A percentile compares a stretch with the other conserved stretches of the same genome.
phyloP scores from a whole-genome alignment of 495 filamentous ascomycete species.

The Penicillium samsonianum region DNA sequence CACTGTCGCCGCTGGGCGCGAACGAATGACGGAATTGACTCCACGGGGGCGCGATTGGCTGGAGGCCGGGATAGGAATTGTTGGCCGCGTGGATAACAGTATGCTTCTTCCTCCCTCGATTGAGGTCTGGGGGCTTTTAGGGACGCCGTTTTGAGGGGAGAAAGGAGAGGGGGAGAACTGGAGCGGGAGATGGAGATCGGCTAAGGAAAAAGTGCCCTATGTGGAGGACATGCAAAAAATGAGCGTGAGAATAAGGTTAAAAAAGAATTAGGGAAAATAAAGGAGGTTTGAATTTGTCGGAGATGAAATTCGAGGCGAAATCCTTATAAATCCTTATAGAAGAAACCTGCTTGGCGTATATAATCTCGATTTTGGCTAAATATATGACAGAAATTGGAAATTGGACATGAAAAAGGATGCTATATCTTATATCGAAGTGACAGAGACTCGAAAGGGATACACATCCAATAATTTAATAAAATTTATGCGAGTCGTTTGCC shows the following conservation, averaged over 20 bases:
- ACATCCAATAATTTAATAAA: neutral
- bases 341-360: conserved; percentile 12
- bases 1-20: conserved; percentile 32
- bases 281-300: conserved; percentile 1
- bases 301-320: conserved; percentile 8
- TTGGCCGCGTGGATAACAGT: conserved; percentile 25
- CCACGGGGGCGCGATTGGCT: conserved; percentile 24
- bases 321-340: conserved; percentile 1
- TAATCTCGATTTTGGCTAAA: neutral
- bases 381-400: neutral
- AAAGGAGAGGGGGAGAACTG: conserved; percentile 11
- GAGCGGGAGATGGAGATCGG: conserved; percentile 21
- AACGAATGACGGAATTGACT: conserved; percentile 30
- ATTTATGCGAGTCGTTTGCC: conserved; percentile 19
- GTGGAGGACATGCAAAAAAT: conserved; percentile 11
- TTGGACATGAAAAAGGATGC: neutral
- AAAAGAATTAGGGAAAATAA: neutral
- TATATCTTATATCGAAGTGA: neutral
- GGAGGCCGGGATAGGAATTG: conserved; percentile 15
- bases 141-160: conserved; percentile 41
- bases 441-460: conserved; percentile 3
- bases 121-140: conserved; percentile 26
- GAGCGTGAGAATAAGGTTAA: neutral
- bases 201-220: conserved; percentile 15
- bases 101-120: conserved; percentile 38